Conservation (phyloP, 345 rosid species). For the Boechera retrofracta region DNA sequence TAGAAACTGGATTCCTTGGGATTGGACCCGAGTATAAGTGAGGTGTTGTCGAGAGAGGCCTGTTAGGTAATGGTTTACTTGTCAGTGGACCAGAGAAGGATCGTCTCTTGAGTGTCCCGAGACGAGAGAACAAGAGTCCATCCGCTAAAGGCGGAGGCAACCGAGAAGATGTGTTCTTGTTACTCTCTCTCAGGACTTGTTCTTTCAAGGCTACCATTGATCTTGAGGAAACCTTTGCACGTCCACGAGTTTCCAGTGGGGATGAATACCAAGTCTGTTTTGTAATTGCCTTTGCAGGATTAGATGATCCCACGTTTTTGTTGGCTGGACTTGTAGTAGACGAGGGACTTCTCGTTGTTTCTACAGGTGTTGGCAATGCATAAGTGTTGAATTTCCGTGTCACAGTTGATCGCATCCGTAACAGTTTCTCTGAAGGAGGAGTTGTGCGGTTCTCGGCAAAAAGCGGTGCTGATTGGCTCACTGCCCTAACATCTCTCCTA, state of each 20-base stretch:
- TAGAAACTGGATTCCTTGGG: constrained; percentile 58
- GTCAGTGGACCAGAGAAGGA: constrained; percentile 82
- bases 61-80: constrained; percentile 58
- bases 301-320: constrained; percentile 44
- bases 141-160: constrained; percentile 68
- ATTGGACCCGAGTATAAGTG: constrained; percentile 74
- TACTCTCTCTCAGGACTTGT: constrained; percentile 66
- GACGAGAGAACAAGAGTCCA: constrained; percentile 56
- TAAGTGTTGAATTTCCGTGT: constrained; percentile 75
- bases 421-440: constrained; percentile 54
- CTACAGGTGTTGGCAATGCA: constrained; percentile 84
- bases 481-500: constrained; percentile 48
- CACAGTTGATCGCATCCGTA: constrained; percentile 58
- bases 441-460: constrained; percentile 57
- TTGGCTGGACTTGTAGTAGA: constrained; percentile 46
- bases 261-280: constrained; percentile 73
- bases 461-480: constrained; percentile 86
- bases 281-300: constrained; percentile 48
- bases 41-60: constrained; percentile 51
- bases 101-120: constrained; percentile 65
- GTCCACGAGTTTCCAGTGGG: constrained; percentile 63
- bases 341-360: constrained; percentile 57
- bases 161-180: constrained; percentile 51
- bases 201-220: constrained; percentile 41
- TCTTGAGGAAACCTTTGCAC: constrained; percentile 53